Base-by-base conservation (phyloP, 352 stramenopile species). In the Phytopythium montanum region DNA sequence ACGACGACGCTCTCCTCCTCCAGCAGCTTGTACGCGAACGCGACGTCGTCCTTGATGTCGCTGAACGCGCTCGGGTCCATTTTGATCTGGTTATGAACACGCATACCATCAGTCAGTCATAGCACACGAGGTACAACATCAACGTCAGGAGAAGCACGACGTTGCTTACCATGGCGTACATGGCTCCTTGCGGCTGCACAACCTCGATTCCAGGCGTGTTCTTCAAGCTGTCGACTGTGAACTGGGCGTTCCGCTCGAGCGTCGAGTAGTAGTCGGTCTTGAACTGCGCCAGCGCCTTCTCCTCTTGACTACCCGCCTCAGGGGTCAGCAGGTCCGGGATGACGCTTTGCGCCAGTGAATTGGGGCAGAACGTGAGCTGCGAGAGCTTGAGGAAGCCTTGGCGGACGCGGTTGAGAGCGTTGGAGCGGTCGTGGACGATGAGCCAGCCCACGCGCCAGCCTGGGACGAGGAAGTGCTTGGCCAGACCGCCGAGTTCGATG, bases 361-460 rank as follows among this genome's bases (percentile, higher is more conserved):
- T 97, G 45, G 92, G 81, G 23, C 95, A 96, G 14, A 98, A 68
- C 38, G 96, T 87, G 19, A 98, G 75, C 83, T 98, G 93, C n/a
- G 89, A 92, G 7, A 99, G 74, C 44, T 92, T 93, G 52, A 93
- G 88, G 42, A 97, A 94, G 13, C 90, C 95, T 5, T 75, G 79
- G 42, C 94, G 81, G 0, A 99, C 81, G 58, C 97, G 76, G 52
- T 81, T 77, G 25, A 94, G 53, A 26, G 88, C 60, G 39, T 87
- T 56, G 60, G 88, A 79, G 61, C 87, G 85, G 68, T 98, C 95
- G 61, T 98, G 88, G 55, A 99, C 91, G 53, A 97, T 81, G 49
- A 98, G 64, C 96, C 96, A 99, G 23, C 96, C 96, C 9, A 99
- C 79, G 56, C 96, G 85, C 92, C 95, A 98, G 31, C 96, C 96